Conservation (phyloP, 139 green algal species). For the Nannochloris sp. region DNA sequence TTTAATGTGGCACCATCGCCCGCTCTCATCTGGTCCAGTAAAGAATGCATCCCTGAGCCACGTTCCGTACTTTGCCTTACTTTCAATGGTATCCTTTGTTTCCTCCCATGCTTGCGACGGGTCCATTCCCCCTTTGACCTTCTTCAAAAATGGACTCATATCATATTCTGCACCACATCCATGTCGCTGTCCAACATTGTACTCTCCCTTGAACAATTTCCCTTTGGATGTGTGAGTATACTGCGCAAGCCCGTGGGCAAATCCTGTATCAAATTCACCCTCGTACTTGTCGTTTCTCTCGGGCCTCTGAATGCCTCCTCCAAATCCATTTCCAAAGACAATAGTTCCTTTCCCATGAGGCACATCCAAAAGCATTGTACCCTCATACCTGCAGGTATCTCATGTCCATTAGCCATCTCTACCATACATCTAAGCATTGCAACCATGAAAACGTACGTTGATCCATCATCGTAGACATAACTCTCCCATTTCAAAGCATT, state of each 20-base stretch:
- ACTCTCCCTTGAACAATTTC: constrained; percentile 74
- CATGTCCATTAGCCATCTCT: not conserved
- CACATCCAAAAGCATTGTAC: constrained; percentile 57
- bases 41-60: constrained; percentile 48
- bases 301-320: constrained; percentile 56
- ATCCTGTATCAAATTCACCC: constrained; percentile 78
- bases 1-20: constrained; percentile 37
- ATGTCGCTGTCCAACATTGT: constrained; percentile 58
- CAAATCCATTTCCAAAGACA: constrained; percentile 66
- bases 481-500: constrained; percentile 77
- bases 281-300: constrained; percentile 73
- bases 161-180: constrained; percentile 60
- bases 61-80: constrained; percentile 31
- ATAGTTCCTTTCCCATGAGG: constrained; percentile 78
- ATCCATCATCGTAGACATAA: constrained; percentile 82
- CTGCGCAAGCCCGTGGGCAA: constrained; percentile 74
- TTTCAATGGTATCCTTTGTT: constrained; percentile 35
- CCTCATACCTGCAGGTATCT: constrained; percentile 68
- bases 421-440: not conserved
- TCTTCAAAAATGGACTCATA: constrained; percentile 58
- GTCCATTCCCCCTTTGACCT: constrained; percentile 44
- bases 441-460: constrained; percentile 56
- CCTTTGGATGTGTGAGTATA: constrained; percentile 43
- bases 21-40: constrained; percentile 28
- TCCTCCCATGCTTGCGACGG: constrained; percentile 41